Evolutionary conservation across 305 asterid genomes (phyloP), one percentile per base, ranked within the genome.

Genomic region (Coffea humblotiana): DNA sequence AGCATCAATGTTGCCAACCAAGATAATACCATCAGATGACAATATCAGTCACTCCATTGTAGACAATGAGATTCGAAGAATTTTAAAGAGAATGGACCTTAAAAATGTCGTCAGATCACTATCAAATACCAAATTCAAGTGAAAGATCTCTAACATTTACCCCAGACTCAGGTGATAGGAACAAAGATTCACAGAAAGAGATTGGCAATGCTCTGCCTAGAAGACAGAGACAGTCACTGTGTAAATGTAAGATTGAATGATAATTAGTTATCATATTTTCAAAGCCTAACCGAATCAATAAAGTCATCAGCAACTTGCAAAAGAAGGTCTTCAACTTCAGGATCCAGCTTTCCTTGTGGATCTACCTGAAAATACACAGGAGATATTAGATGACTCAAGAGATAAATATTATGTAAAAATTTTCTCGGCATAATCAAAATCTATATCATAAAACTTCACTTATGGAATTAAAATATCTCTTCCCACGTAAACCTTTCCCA

Each of bases 251-350:
- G n/a, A 37, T 37, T 75, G 35, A 58, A 52, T 21, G 66, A 1
- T 11, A 1, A 56, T 25, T 35, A 25, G 29, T 54, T 43, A 48
- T 40, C 40, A 82, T 67, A 72, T 61, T 71, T 80, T 76, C 56
- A 40, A 80, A 80, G 87, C 83, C 93, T 89, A 85, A 96, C 99
- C 83, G 95, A 88, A 80, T 94, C 93, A 87, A 94, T 90, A 81
- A 96, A 96, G 85, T 89, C 87, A 83, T 94, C 99, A 49, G 98
- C 97, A 74, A 92, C 67, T 90, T 90, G 97, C 84, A 94, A 83
- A 79, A 96, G 92, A 76, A 90, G 85, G 76, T 90, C 98, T 91
- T 94, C 99, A 73, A 94, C 94, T 75, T 91, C 93, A 45, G 98
- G 96, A 82, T 90, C 97, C 90, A 96, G 75, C 84, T 78, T 92